These are phyloP conservation scores for Suillus luteus DNA, from an alignment of 768 basidiomycete species.

Conservation along the genomic window DNA sequence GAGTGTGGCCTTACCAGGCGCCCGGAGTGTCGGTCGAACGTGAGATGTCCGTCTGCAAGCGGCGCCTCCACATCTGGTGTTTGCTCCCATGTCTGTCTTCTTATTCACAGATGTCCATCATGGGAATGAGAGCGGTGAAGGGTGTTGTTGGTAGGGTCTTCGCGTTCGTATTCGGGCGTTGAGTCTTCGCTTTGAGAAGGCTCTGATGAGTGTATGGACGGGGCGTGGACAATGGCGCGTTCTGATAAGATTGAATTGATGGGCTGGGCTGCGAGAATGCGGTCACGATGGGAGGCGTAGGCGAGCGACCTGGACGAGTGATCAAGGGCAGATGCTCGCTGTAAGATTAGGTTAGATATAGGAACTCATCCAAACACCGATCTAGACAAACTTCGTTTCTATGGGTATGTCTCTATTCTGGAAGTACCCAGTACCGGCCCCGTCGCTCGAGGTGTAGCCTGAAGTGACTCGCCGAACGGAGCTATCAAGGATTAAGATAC, in stretches of 20 bases:
- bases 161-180: slow-evolving; percentile 44
- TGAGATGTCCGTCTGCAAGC: slow-evolving; percentile 8
- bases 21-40: slow-evolving; percentile 33
- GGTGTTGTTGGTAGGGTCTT: slow-evolving; percentile 24
- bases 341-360: slow-evolving; percentile 7
- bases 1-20: slow-evolving; percentile 32
- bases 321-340: slow-evolving; percentile 62
- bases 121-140: slow-evolving; percentile 22
- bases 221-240: slow-evolving; percentile 24
- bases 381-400: slow-evolving; percentile 31
- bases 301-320: slow-evolving; percentile 25
- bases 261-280: slow-evolving; percentile 20
- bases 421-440: slow-evolving; percentile 18
- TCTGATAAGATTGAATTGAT: slow-evolving; percentile 28
- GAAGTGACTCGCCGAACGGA: slow-evolving; percentile 18
- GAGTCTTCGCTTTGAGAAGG: slow-evolving; percentile 31
- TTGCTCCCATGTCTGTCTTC: slow-evolving; percentile 21
- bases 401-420: slow-evolving; percentile 10
- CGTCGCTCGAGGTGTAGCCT: slow-evolving; percentile 20
- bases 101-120: slow-evolving; percentile 30
- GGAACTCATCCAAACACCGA: too few species aligned
- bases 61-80: slow-evolving; percentile 16
- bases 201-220: slow-evolving; percentile 23
- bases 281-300: slow-evolving; percentile 33
- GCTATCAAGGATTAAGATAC: slow-evolving; percentile 15